Evolutionary conservation across 164 flowering plant genomes (phyloP).

Genomic region (Amborella trichopoda): DNA sequence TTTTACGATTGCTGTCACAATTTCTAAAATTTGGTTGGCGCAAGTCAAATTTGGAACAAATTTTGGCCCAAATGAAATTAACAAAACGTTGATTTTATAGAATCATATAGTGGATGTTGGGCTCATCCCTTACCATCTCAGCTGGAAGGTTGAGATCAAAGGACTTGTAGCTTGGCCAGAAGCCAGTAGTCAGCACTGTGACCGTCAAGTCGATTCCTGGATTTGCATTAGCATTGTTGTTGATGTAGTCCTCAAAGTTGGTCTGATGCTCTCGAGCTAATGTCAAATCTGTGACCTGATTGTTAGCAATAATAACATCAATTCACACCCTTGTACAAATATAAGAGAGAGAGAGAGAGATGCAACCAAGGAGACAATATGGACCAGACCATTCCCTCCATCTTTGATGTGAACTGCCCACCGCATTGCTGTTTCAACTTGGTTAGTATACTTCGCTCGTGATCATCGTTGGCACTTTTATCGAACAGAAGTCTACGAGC

Average conservation of each 20-base stretch:
- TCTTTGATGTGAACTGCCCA: constrained; percentile 94
- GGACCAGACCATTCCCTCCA: constrained; percentile 98
- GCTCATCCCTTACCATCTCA: constrained; percentile 95
- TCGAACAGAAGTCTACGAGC: constrained; percentile 86
- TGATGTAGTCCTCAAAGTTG: constrained; percentile 64
- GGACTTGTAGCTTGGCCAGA: constrained; percentile 93
- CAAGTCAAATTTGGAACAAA: too few relatives aligned
- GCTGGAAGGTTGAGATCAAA: constrained; percentile 79
- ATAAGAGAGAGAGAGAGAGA: too few relatives aligned
- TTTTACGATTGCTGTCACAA: too few relatives aligned
- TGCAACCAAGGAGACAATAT: too few relatives aligned
- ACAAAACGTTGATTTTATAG: too few relatives aligned
- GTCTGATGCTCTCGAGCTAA: constrained; percentile 77
- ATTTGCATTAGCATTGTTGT: constrained; percentile 34
- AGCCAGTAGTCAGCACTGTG: constrained; percentile 85
- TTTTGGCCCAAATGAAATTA: too few relatives aligned
- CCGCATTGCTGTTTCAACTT: constrained; percentile 95
- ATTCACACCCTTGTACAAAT: too few relatives aligned
- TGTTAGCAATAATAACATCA: too few relatives aligned
- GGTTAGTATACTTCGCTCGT: constrained; percentile 80
- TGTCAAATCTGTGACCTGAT: constrained; percentile 80
- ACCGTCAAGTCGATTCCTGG: constrained; percentile 92
- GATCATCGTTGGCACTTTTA: constrained; percentile 93
- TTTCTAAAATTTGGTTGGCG: too few relatives aligned
- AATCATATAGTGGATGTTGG: too few relatives aligned